A percentile compares a stretch with the other conserved stretches of the same genome.
Evolutionary conservation across 352 stramenopile genomes (phyloP).

Genomic region (Phytopythium oedochilum): DNA sequence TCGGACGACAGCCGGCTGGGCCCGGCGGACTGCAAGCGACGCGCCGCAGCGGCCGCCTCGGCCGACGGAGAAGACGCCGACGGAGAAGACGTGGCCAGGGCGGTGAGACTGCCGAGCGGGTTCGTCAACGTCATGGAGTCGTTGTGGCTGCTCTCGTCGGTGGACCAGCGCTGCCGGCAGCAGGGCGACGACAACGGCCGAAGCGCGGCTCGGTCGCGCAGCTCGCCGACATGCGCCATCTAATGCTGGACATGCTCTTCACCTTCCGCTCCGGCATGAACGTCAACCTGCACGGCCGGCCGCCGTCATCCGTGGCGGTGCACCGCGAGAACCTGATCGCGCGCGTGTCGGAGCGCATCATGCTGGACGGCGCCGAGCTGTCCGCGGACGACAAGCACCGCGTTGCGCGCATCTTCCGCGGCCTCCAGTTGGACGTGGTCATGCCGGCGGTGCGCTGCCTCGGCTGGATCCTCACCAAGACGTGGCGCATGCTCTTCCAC

Average conservation of each 20-base stretch:
- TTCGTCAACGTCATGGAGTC: conserved; percentile 77
- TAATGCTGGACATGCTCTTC: conserved; percentile 68
- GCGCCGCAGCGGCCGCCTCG: neutral
- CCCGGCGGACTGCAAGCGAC: neutral
- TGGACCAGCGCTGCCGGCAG: conserved; percentile 45
- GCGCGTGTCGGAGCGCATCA: conserved; percentile 18
- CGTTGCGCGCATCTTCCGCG: conserved; percentile 53
- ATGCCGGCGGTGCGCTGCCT: conserved; percentile 69
- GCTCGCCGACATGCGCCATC: conserved; percentile 42
- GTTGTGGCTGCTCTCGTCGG: conserved; percentile 67
- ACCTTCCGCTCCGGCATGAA: conserved; percentile 41
- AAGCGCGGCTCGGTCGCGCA: conserved; percentile 29
- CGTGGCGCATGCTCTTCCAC: conserved; percentile 70
- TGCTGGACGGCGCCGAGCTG: conserved; percentile 9
- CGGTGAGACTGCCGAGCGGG: conserved; percentile 15
- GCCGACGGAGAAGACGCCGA: conserved; percentile 3
- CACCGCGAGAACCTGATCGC: conserved; percentile 43
- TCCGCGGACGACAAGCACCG: conserved; percentile 18
- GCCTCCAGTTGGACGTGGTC: conserved; percentile 71
- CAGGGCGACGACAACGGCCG: conserved; percentile 1
- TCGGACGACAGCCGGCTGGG: neutral
- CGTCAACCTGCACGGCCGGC: conserved; percentile 46
- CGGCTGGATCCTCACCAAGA: conserved; percentile 77
- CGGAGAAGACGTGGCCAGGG: neutral
- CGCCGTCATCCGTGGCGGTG: conserved; percentile 26